Conservation (phyloP, 2,329 filamentous ascomycete genomes). For the Xylariaceae sp. region DNA sequence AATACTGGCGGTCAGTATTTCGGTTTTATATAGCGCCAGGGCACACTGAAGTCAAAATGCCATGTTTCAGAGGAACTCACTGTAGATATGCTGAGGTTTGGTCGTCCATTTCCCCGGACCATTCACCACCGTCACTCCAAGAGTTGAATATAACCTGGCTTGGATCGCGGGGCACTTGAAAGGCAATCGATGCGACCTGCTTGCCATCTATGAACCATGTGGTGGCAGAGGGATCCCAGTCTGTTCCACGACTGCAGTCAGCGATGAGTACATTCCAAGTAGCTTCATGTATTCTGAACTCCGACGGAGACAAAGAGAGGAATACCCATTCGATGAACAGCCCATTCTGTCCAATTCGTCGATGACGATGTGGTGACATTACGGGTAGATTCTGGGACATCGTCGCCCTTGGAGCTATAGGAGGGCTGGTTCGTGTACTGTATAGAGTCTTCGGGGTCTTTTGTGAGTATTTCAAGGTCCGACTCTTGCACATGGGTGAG, state of each 20-base stretch:
- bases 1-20: too few relatives aligned
- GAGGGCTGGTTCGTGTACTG: constrained; percentile 61
- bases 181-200: constrained; percentile 48
- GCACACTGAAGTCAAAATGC: background rate
- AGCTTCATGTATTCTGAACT: too few relatives aligned
- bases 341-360: constrained; percentile 51
- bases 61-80: background rate
- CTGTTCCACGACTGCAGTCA: too few relatives aligned
- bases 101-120: constrained; percentile 56
- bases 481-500: constrained; percentile 45
- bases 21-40: too few relatives aligned
- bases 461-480: constrained; percentile 51
- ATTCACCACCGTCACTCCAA: constrained; percentile 58
- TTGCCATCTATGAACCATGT: constrained; percentile 54
- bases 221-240: constrained; percentile 52
- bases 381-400: constrained; percentile 43
- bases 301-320: too few relatives aligned
- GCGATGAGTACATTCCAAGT: too few relatives aligned
- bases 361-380: constrained; percentile 44
- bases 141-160: constrained; percentile 55
- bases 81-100: constrained; percentile 50
- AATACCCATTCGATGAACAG: constrained; percentile 49
- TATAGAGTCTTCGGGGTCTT: constrained; percentile 39
- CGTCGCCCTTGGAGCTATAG: constrained; percentile 40
- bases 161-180: constrained; percentile 51